These are phyloP conservation scores for Blastobotrys apis DNA, from an alignment of 1,139 yeast genomes.

Conservation along the genomic window DNA sequence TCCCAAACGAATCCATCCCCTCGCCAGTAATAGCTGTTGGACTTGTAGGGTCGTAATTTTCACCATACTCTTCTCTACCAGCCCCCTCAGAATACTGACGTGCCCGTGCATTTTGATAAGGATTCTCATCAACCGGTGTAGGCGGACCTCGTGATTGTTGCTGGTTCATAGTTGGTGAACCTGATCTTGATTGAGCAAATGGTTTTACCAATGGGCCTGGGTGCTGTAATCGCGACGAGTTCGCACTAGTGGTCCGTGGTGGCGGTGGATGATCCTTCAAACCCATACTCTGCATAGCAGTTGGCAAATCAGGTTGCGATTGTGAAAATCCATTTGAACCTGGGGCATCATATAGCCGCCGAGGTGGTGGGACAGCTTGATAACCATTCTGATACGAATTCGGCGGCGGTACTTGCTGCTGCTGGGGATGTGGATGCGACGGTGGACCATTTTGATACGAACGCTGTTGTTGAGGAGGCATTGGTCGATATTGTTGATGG, in stretches of 20 bases:
- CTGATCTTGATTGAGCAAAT: slow-evolving; percentile 5
- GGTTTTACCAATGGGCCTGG: slow-evolving; percentile 12
- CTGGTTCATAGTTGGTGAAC: slow-evolving; percentile 1
- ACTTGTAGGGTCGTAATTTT: slow-evolving; percentile 16
- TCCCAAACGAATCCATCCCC: not conserved
- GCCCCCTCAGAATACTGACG: too few species aligned
- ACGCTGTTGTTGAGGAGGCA: slow-evolving; percentile 1
- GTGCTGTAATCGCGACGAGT: slow-evolving; percentile 1
- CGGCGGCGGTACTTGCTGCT: not conserved
- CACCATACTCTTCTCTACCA: slow-evolving; percentile 7
- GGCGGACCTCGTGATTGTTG: not conserved
- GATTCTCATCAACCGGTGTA: too few species aligned
- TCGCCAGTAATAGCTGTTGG: slow-evolving; percentile 23
- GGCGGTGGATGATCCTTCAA: slow-evolving; percentile 15
- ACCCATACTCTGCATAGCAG: slow-evolving; percentile 19
- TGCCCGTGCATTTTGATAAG: too few species aligned
- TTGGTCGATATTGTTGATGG: not conserved
- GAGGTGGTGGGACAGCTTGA: slow-evolving; percentile 9
- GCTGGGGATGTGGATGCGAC: not conserved
- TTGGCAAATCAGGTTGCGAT: slow-evolving; percentile 23
- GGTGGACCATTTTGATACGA: not conserved
- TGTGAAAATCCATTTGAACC: not conserved
- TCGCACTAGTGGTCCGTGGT: not conserved
- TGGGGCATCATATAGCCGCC: slow-evolving; percentile 5
- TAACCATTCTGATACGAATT: not conserved